phyloP scores from a whole-genome alignment of 1,284 basidiomycete genomes.

The Meira miltonrushii region DNA sequence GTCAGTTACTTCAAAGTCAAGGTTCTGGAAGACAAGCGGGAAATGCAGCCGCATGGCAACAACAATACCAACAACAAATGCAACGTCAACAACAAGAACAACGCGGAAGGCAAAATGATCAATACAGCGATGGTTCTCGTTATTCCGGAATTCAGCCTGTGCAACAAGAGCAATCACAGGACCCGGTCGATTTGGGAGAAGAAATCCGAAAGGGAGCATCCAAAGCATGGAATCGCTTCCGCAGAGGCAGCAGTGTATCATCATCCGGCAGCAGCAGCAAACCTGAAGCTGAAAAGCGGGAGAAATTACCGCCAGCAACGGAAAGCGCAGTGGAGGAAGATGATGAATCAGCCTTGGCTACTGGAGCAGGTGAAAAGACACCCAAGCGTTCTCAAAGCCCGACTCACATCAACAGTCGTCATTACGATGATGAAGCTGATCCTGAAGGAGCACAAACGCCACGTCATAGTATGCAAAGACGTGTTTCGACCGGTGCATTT shows the following conservation, averaged over 20 bases:
- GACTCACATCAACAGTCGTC: neutral
- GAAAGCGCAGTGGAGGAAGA: neutral
- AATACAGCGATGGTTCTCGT: slow-evolving; percentile 8
- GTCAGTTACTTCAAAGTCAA: slow-evolving; percentile 42
- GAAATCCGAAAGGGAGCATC: slow-evolving; percentile 33
- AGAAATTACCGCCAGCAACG: neutral
- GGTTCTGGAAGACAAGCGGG: slow-evolving; percentile 19
- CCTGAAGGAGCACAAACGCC: slow-evolving; percentile 18
- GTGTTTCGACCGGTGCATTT: slow-evolving; percentile 41
- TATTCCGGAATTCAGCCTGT: neutral
- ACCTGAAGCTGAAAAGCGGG: neutral
- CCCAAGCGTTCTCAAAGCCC: neutral
- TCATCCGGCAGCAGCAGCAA: slow-evolving; percentile 12
- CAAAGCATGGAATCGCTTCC: slow-evolving; percentile 32
- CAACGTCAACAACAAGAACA: neutral
- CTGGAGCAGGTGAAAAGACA: slow-evolving; percentile 5
- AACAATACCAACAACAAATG: neutral
- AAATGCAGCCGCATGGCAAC: slow-evolving; percentile 12
- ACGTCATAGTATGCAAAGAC: slow-evolving; percentile 21
- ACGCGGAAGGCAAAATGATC: neutral
- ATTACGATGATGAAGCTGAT: slow-evolving; percentile 14
- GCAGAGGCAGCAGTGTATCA: slow-evolving; percentile 19
- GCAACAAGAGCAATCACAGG: slow-evolving; percentile 6
- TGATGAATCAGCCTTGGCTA: neutral
- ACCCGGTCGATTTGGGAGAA: slow-evolving; percentile 40